Percentiles rank a stretch among this genome's conserved stretches.
Evolutionary conservation across 306 rosid genomes (phyloP).

Genomic region (Dryas alaskensis): DNA sequence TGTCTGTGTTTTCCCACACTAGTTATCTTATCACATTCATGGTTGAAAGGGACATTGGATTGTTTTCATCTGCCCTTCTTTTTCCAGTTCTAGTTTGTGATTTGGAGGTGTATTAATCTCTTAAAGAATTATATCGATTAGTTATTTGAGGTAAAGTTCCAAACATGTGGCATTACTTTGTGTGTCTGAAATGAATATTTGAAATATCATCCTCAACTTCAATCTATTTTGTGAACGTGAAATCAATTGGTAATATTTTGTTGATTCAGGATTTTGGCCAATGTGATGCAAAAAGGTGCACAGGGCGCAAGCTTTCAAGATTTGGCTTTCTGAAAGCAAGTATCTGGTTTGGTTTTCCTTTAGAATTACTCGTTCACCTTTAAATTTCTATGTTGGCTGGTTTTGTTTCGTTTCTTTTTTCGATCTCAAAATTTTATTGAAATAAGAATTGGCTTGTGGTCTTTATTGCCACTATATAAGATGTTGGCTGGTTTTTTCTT

Average conservation of each 20-base stretch:
- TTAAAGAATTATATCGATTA: background rate
- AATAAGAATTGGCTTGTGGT: background rate
- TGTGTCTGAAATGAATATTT: background rate
- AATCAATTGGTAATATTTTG: constrained; percentile 29
- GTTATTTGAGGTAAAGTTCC: background rate
- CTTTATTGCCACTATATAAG: background rate
- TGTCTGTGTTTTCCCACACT: background rate
- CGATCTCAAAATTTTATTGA: background rate
- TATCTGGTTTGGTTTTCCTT: constrained; percentile 24
- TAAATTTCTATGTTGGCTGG: background rate
- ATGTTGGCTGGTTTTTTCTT: background rate
- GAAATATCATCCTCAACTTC: background rate
- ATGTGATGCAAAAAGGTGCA: constrained; percentile 89
- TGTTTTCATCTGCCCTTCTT: background rate
- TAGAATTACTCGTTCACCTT: constrained; percentile 2
- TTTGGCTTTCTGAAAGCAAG: constrained; percentile 72
- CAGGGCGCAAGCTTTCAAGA: constrained; percentile 94
- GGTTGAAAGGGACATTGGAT: background rate
- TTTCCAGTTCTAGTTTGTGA: background rate
- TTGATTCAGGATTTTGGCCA: constrained; percentile 84
- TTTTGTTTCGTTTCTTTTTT: background rate
- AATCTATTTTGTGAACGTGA: background rate
- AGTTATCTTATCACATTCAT: background rate
- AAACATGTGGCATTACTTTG: background rate
- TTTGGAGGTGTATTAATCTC: background rate